These are phyloP conservation scores for Hibiscus mutabilis DNA, from an alignment of 345 rosid species.

Conservation along the genomic window DNA sequence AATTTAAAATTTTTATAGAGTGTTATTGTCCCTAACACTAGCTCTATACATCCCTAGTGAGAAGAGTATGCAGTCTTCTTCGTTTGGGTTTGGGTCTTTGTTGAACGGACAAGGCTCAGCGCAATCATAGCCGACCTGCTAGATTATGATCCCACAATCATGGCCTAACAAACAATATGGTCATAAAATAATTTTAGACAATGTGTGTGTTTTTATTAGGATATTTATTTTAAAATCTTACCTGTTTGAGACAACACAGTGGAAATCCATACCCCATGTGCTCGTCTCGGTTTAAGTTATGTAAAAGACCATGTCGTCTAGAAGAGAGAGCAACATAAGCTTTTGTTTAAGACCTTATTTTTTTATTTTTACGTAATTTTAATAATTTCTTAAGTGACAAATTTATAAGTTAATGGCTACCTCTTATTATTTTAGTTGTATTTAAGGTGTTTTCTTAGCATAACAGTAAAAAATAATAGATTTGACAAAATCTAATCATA, in stretches of 20 bases:
- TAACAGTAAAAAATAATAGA: too few species aligned
- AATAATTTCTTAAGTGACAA: too few species aligned
- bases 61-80: conserved; percentile 20
- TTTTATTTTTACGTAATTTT: too few species aligned
- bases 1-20: too few species aligned
- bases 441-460: too few species aligned
- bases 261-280: conserved; percentile 33
- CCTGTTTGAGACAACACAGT: background rate
- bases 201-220: background rate
- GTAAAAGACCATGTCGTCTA: background rate
- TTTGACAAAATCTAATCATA: too few species aligned
- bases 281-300: conserved; percentile 17
- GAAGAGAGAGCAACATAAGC: too few species aligned
- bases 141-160: conserved; percentile 55
- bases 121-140: conserved; percentile 65
- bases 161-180: conserved; percentile 24
- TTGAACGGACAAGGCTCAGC: conserved; percentile 47
- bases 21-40: too few species aligned
- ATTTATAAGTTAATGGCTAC: too few species aligned
- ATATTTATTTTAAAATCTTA: background rate
- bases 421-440: too few species aligned
- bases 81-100: conserved; percentile 48
- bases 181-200: conserved; percentile 3
- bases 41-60: background rate
- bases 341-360: too few species aligned